Percentiles rank a stretch among this genome's conserved stretches.
Conservation (phyloP, 2,329 filamentous ascomycete genomes). For the Lasiodiplodia sp. region DNA sequence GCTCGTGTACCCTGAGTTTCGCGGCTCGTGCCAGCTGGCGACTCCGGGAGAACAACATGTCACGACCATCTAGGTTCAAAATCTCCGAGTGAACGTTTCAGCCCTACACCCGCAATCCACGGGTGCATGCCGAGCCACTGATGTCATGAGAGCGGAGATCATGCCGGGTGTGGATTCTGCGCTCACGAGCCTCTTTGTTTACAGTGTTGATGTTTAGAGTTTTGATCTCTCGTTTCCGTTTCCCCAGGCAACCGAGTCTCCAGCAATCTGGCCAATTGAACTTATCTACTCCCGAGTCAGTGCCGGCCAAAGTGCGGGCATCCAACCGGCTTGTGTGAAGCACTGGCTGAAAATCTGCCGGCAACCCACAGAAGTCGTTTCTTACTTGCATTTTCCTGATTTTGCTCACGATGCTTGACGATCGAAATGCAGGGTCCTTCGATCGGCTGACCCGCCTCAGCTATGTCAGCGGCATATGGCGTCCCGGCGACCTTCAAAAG, state of each 20-base stretch:
- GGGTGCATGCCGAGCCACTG: not conserved
- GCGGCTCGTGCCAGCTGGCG: slow-evolving; percentile 8
- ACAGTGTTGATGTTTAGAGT: not conserved
- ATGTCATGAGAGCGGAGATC: slow-evolving; percentile 5
- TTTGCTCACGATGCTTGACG: not conserved
- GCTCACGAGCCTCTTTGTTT: slow-evolving; percentile 5
- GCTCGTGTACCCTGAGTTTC: not conserved
- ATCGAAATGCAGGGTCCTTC: not conserved
- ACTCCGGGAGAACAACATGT: slow-evolving; percentile 5
- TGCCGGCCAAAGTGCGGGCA: not conserved
- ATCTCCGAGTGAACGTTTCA: slow-evolving; percentile 2
- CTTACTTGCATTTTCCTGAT: not conserved
- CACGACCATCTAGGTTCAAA: not conserved
- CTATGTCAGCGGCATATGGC: not conserved
- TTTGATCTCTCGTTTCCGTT: not conserved
- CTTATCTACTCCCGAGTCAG: slow-evolving; percentile 1
- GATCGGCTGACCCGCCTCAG: not conserved
- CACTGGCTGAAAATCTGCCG: not conserved
- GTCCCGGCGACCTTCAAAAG: not conserved
- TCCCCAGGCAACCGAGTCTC: slow-evolving; percentile 2
- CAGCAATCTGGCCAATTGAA: not conserved
- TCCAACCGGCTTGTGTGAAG: not conserved
- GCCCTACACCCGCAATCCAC: slow-evolving; percentile 5
- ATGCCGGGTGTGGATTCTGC: not conserved
- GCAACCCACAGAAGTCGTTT: not conserved